A percentile compares a stretch with the other conserved stretches of the same genome.
phyloP scores from a whole-genome alignment of 2,329 filamentous ascomycete species.

The Beauveria scarabaeidicola region DNA sequence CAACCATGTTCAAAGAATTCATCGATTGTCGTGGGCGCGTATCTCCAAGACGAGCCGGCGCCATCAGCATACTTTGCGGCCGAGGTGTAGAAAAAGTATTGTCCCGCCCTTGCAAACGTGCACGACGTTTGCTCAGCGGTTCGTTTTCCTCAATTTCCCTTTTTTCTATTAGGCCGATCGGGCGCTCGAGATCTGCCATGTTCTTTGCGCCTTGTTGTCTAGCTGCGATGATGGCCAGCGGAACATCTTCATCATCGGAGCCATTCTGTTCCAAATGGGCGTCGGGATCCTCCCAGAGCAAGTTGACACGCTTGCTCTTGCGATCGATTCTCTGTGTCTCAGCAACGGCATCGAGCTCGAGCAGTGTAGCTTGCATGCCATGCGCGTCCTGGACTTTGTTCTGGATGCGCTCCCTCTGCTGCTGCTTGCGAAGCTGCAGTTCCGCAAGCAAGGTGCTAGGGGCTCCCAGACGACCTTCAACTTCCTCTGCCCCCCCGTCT shows the following conservation, averaged over 20 bases:
- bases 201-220: conserved; percentile 46
- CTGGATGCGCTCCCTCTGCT: conserved; percentile 68
- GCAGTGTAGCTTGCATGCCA: conserved; percentile 82
- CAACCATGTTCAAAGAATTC: conserved; percentile 31
- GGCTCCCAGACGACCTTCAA: conserved; percentile 53
- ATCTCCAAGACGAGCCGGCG: conserved; percentile 12
- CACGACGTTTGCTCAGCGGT: conserved; percentile 69
- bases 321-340: conserved; percentile 73
- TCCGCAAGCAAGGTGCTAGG: conserved; percentile 91
- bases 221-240: conserved; percentile 68
- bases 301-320: conserved; percentile 65
- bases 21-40: conserved; percentile 14
- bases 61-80: conserved; percentile 37
- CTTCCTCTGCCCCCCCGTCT: conserved; percentile 37
- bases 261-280: conserved; percentile 35
- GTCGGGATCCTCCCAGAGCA: conserved; percentile 78
- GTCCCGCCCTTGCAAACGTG: conserved; percentile 59
- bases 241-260: conserved; percentile 74
- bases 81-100: conserved; percentile 33
- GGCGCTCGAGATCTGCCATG: conserved; percentile 50
- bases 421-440: conserved; percentile 80
- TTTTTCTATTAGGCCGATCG: conserved; percentile 68
- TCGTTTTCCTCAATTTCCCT: conserved; percentile 88
- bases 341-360: conserved; percentile 84
- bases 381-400: conserved; percentile 47